Percentiles rank a stretch among this genome's conserved stretches.
Conservation (phyloP, 495 filamentous ascomycete species). For the Cercophora newfieldiana region DNA sequence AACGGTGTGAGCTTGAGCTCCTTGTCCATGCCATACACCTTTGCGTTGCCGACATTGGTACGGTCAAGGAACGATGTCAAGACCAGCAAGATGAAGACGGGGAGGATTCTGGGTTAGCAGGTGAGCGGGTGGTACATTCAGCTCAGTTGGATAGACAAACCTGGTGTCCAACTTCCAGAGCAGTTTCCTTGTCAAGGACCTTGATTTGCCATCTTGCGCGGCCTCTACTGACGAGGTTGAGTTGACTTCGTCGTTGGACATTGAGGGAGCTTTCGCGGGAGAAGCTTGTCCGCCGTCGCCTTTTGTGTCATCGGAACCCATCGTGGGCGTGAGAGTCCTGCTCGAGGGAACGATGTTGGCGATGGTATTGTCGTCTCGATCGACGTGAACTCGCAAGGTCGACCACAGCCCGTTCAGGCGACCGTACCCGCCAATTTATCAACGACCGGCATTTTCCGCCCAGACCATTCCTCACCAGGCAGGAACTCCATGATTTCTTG, state of each 20-base stretch:
- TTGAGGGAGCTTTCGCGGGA: neutral
- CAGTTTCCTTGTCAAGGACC: neutral
- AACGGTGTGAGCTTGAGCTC: constrained; percentile 62
- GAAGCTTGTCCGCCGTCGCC: neutral
- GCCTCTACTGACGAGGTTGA: neutral
- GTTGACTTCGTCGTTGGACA: neutral
- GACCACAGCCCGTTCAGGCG: neutral
- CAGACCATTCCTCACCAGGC: neutral
- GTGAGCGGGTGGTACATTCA: neutral
- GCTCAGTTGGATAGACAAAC: neutral
- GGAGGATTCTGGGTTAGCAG: neutral
- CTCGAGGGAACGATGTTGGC: neutral
- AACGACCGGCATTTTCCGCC: neutral
- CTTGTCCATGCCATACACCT: constrained; percentile 64
- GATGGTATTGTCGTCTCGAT: too few relatives aligned
- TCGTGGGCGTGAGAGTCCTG: too few relatives aligned
- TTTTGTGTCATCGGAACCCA: neutral
- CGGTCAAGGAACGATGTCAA: constrained; percentile 68
- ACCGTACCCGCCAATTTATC: neutral
- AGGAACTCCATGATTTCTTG: neutral
- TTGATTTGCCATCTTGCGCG: neutral
- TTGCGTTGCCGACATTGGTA: constrained; percentile 80
- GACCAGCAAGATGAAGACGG: constrained; percentile 28
- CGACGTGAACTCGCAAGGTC: neutral
- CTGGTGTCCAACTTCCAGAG: constrained; percentile 1